phyloP scores from a whole-genome alignment of 768 basidiomycete genomes.

The Leucogyrophana mollusca region DNA sequence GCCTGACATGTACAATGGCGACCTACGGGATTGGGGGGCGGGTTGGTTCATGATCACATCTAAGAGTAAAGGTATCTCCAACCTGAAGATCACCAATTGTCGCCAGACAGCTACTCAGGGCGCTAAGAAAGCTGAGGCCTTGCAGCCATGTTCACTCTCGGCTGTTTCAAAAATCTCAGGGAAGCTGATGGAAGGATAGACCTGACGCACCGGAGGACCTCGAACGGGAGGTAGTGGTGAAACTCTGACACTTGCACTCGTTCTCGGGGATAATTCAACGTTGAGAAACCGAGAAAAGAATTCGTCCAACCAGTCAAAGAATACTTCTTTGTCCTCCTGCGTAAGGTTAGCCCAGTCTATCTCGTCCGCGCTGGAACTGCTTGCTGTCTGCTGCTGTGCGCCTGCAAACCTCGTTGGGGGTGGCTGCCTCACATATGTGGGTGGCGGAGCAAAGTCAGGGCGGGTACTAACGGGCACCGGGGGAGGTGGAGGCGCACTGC shows the following conservation, averaged over 20 bases:
- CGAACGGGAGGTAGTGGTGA: neutral
- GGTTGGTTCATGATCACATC: no score
- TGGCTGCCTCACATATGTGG: constrained; percentile 8
- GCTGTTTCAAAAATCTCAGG: constrained; percentile 14
- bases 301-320: constrained; percentile 82
- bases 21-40: no score
- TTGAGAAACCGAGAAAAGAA: constrained; percentile 58
- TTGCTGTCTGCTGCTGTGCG: neutral
- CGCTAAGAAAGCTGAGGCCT: constrained; percentile 17
- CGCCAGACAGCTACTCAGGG: no score
- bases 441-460: constrained; percentile 22
- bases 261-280: constrained; percentile 18
- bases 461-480: constrained; percentile 11
- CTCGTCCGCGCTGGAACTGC: constrained; percentile 5
- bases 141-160: constrained; percentile 17
- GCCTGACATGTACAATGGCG: no score
- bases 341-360: constrained; percentile 75
- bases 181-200: neutral
- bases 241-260: no score
- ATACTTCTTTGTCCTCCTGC: constrained; percentile 62
- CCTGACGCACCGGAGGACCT: constrained; percentile 19
- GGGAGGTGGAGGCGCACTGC: constrained; percentile 6
- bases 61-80: no score
- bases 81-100: no score
- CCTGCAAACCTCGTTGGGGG: constrained; percentile 23